phyloP scores from a whole-genome alignment of 257 asterid genomes.

The Petrea volubilis region DNA sequence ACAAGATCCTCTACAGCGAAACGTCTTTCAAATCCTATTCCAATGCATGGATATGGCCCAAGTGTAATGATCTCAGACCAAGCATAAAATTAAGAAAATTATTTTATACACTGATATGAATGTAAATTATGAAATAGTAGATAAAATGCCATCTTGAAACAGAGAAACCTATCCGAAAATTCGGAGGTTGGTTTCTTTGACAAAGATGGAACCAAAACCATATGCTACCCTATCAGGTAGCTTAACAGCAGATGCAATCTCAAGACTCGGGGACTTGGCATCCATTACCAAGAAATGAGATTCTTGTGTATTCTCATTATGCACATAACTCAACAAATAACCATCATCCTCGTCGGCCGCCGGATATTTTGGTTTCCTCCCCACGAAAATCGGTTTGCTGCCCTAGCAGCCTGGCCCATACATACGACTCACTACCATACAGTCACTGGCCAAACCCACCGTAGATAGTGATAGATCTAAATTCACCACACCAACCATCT shows the following conservation, averaged over 20 bases:
- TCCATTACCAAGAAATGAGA: constrained; percentile 59
- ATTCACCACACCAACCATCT: constrained; percentile 29
- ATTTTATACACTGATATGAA: too few species aligned
- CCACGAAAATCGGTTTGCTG: constrained; percentile 33
- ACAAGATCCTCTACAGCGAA: too few species aligned
- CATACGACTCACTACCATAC: constrained; percentile 27
- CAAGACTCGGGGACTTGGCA: constrained; percentile 53
- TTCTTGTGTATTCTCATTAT: constrained; percentile 46
- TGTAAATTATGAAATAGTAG: too few species aligned
- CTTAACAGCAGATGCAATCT: constrained; percentile 43
- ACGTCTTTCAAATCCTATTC: too few species aligned
- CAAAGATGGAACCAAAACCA: constrained; percentile 58
- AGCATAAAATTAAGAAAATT: too few species aligned
- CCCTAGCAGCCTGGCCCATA: constrained; percentile 32
- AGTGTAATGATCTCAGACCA: too few species aligned
- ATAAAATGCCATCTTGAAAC: too few species aligned
- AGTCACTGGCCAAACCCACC: background rate
- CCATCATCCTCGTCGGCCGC: constrained; percentile 59
- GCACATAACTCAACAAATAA: constrained; percentile 43
- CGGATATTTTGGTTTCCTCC: constrained; percentile 21
- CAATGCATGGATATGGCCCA: too few species aligned
- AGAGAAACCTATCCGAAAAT: too few species aligned
- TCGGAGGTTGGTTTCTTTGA: constrained; percentile 32
- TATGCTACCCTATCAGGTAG: constrained; percentile 55
- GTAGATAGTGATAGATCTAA: constrained; percentile 13